Conservation (phyloP, 352 stramenopile species). For the Peronosclerospora sorghi region DNA sequence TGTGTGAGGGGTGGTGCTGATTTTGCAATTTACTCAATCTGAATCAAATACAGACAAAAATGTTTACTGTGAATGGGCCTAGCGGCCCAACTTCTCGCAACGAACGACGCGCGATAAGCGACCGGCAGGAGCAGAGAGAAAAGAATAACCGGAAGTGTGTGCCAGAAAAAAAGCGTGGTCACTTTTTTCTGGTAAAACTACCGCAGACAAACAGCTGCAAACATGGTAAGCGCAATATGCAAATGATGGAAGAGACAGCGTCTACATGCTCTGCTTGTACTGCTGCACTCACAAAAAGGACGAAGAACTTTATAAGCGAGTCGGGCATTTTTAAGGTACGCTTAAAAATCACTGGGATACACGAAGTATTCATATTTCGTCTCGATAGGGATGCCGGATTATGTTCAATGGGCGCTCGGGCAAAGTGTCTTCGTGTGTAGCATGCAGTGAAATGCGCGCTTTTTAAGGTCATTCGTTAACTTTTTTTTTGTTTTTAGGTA, state of each 20-base stretch:
- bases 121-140: slow-evolving; percentile 17
- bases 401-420: slow-evolving; percentile 74
- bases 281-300: slow-evolving; percentile 7
- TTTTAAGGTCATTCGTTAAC: background rate
- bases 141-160: slow-evolving; percentile 15
- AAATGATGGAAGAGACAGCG: slow-evolving; percentile 4
- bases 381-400: slow-evolving; percentile 52
- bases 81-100: slow-evolving; percentile 47
- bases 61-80: slow-evolving; percentile 73
- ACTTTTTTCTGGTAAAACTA: slow-evolving; percentile 30
- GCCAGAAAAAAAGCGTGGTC: slow-evolving; percentile 20
- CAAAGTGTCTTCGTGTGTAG: slow-evolving; percentile 65
- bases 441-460: background rate
- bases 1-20: too few relatives aligned
- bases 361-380: background rate
- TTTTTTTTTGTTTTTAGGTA: slow-evolving; percentile 32
- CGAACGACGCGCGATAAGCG: slow-evolving; percentile 37
- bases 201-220: slow-evolving; percentile 1
- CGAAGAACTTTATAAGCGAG: slow-evolving; percentile 1
- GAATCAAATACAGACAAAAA: too few relatives aligned
- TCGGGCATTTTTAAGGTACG: slow-evolving; percentile 47
- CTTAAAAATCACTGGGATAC: background rate
- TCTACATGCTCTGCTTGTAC: slow-evolving; percentile 1
- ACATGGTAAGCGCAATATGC: slow-evolving; percentile 1
- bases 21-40: too few relatives aligned